Conservation (phyloP, 2,329 filamentous ascomycete genomes). For the Madurella mycetomatis region DNA sequence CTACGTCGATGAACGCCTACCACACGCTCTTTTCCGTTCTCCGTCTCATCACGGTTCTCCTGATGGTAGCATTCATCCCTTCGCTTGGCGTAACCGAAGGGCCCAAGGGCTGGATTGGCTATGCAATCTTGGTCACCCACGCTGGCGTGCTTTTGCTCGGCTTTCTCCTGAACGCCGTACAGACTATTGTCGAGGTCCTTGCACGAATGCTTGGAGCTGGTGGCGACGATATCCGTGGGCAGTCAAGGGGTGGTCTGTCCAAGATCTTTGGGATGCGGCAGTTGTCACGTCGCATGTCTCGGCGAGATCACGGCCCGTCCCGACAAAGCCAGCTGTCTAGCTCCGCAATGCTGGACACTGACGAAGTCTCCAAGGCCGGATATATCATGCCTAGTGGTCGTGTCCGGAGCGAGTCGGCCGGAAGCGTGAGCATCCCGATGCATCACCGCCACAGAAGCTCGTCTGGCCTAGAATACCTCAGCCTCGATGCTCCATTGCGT, state of each 20-base stretch:
- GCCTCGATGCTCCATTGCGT: slow-evolving; percentile 38
- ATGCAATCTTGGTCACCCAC: slow-evolving; percentile 82
- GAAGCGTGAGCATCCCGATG: slow-evolving; percentile 51
- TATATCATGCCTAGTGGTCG: slow-evolving; percentile 52
- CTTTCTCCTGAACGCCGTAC: slow-evolving; percentile 87
- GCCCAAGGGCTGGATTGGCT: slow-evolving; percentile 90
- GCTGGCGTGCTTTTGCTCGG: slow-evolving; percentile 80
- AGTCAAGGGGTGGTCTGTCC: slow-evolving; percentile 74
- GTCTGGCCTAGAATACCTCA: slow-evolving; percentile 50
- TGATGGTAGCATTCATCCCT: slow-evolving; percentile 81
- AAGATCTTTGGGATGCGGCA: slow-evolving; percentile 93
- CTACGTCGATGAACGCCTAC: slow-evolving; percentile 97
- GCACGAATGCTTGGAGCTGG: slow-evolving; percentile 80
- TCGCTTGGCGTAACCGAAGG: slow-evolving; percentile 73
- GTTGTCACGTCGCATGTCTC: slow-evolving; percentile 67
- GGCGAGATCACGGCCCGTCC: slow-evolving; percentile 55
- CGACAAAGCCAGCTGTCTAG: slow-evolving; percentile 80
- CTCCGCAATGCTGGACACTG: slow-evolving; percentile 70
- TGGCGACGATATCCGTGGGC: slow-evolving; percentile 64
- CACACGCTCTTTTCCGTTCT: slow-evolving; percentile 79
- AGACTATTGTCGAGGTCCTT: slow-evolving; percentile 84
- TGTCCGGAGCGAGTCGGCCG: slow-evolving; percentile 57
- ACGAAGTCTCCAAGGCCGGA: slow-evolving; percentile 60
- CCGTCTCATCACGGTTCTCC: slow-evolving; percentile 68
- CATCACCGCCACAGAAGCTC: slow-evolving; percentile 48